Evolutionary conservation across 176 grass and related monocot species (phyloP).

Genomic region (Dendrocalamus sinicus): DNA sequence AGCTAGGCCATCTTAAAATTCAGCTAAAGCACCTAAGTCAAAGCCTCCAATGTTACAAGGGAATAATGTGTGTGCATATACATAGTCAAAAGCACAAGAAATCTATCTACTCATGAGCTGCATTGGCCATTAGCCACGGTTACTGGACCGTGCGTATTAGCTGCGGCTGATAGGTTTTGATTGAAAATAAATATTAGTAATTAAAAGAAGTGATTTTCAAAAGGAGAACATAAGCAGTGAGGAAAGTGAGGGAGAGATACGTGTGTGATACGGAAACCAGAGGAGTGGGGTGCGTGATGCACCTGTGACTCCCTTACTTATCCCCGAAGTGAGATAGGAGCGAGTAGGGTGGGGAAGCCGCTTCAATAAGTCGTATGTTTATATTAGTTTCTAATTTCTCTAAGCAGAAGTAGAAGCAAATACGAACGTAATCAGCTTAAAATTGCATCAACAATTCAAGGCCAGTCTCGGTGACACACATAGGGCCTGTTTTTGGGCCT

Average conservation of each 20-base stretch:
- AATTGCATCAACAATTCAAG: conserved; percentile 15
- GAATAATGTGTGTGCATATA: background rate
- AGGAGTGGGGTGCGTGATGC: too few relatives aligned
- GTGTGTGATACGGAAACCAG: too few relatives aligned
- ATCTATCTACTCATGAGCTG: conserved; percentile 5
- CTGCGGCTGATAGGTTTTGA: fast-evolving
- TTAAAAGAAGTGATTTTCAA: too few relatives aligned
- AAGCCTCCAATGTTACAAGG: background rate
- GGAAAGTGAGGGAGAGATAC: too few relatives aligned
- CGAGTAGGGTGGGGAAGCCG: too few relatives aligned
- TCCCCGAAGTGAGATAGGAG: too few relatives aligned
- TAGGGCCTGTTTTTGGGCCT: background rate
- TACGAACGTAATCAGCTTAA: background rate
- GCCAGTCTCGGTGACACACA: conserved; percentile 45
- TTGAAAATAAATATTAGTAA: too few relatives aligned
- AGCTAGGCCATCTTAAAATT: background rate
- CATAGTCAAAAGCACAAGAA: conserved; percentile 36
- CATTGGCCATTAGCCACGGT: background rate
- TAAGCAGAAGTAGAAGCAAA: too few relatives aligned
- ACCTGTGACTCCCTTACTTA: too few relatives aligned
- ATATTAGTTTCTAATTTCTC: too few relatives aligned
- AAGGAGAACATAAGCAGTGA: fast-evolving
- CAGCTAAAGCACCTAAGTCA: background rate
- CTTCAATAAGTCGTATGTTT: too few relatives aligned
- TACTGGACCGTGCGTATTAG: background rate